Evolutionary conservation across 768 basidiomycete species (phyloP), one percentile per base, ranked within the genome.

Genomic region (Cystofilobasidium bisporidii): DNA sequence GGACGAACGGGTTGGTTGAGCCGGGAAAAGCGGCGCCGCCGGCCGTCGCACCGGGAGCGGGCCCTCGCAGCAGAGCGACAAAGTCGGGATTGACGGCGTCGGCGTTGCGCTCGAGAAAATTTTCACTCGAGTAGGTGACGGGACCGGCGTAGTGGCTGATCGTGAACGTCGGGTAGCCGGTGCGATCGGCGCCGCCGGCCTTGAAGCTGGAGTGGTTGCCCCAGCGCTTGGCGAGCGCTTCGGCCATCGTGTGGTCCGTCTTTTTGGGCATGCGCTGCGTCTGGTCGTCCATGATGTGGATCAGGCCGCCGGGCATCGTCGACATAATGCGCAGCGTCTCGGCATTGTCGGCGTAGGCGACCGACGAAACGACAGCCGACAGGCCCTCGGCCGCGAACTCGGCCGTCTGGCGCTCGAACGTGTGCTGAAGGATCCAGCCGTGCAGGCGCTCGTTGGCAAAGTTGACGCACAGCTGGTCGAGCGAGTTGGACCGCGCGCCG

Each of bases 271-370:
- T 82, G 45, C 88, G 82, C 17, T 87, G 83, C 1, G 92, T 88
- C 77, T 96, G 92, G 74, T 98, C 94, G 74, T 98, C 93, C 87
- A 97, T 90, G 77, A 98, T 97, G 73, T 94, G 91, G 63, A 97
- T 85, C 38, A 99, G 80, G 1, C 96, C 96, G 14, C 92, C 93
- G 1, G 89, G 91, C 64, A 81, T 81, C 74, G 90, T 87, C 74
- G 91, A 87, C 48, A 98, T 79, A 36, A 99, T 80, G 11, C 90
- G 84, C 36, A 98, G 77, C 72, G 89, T 91, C 75, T 97, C 93
- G 14, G 86, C 76, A 76, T 97, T 98, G 78, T 94, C 90, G 75
- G 90, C 90, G 79, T 87, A 93, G 0, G 86, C 83, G 0, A 89
- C 79, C 36, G 83, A 79, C 0, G 88, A 88, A 2, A 88, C 82